A percentile compares a stretch with the other conserved stretches of the same genome.
These are phyloP conservation scores for Harringtonia aguacate DNA, from an alignment of 2,329 filamentous ascomycete genomes.

Conservation along the genomic window DNA sequence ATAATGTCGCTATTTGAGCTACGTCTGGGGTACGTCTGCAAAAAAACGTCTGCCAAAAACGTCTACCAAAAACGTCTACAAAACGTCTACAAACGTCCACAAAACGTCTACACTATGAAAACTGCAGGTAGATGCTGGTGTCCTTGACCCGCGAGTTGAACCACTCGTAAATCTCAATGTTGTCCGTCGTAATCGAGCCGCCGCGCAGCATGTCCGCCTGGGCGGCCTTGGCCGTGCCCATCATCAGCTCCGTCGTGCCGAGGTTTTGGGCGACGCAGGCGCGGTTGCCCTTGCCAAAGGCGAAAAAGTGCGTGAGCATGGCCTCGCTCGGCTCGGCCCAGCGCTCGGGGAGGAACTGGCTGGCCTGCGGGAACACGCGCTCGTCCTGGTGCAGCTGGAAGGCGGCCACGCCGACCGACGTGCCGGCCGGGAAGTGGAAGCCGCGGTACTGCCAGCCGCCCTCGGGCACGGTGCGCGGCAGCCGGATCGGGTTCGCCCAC, in stretches of 20 bases:
- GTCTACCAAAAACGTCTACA: too few relatives aligned
- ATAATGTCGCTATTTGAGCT: too few relatives aligned
- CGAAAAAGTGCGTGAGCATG: slow-evolving; percentile 9
- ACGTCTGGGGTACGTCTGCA: too few relatives aligned
- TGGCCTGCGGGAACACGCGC: slow-evolving; percentile 11
- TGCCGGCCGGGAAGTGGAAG: slow-evolving; percentile 13
- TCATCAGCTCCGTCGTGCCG: slow-evolving; percentile 7
- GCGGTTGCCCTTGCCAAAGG: slow-evolving; percentile 13
- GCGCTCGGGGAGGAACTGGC: slow-evolving; percentile 11
- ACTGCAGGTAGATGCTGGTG: slow-evolving; percentile 3
- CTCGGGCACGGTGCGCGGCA: slow-evolving; percentile 7
- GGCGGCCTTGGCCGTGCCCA: slow-evolving; percentile 2
- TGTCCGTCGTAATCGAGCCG: neutral
- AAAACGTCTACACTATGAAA: too few relatives aligned
- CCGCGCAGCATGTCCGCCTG: slow-evolving; percentile 1
- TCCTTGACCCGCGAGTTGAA: slow-evolving; percentile 8
- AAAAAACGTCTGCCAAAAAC: too few relatives aligned
- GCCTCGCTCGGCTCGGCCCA: slow-evolving; percentile 9
- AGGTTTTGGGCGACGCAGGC: slow-evolving; percentile 14
- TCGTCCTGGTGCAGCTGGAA: slow-evolving; percentile 13
- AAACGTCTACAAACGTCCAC: too few relatives aligned
- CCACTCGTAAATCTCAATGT: slow-evolving; percentile 6
- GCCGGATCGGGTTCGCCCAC: slow-evolving; percentile 9
- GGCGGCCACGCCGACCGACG: slow-evolving; percentile 13
- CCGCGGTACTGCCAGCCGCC: slow-evolving; percentile 9